Evolutionary conservation across 352 stramenopile species (phyloP).

Genomic region (Pythium apleroticum): DNA sequence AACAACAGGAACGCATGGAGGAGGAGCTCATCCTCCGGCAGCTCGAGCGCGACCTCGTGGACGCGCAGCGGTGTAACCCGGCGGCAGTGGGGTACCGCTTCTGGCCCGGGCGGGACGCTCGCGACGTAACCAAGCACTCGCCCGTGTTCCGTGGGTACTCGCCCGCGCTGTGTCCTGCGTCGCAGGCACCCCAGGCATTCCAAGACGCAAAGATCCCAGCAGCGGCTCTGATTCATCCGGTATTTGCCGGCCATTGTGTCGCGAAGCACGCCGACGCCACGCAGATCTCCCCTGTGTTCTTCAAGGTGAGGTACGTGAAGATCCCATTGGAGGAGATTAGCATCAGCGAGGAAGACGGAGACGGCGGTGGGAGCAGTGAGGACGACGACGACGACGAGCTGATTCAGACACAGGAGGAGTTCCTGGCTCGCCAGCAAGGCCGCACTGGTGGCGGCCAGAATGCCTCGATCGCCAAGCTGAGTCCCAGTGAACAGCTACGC

Average conservation of each 20-base stretch:
- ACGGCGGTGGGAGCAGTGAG: slow-evolving; percentile 13
- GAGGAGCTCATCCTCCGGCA: slow-evolving; percentile 68
- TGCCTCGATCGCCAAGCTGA: slow-evolving; percentile 25
- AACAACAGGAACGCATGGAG: slow-evolving; percentile 33
- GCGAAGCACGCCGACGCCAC: slow-evolving; percentile 37
- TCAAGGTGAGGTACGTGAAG: slow-evolving; percentile 56
- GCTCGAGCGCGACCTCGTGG: slow-evolving; percentile 62
- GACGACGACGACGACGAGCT: slow-evolving; percentile 29
- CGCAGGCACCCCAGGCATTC: slow-evolving; percentile 24
- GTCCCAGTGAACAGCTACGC: slow-evolving; percentile 29
- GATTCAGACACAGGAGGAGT: slow-evolving; percentile 27
- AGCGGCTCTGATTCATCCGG: slow-evolving; percentile 46
- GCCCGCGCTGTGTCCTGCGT: slow-evolving; percentile 40
- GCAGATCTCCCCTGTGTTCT: slow-evolving; percentile 67
- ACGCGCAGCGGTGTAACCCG: slow-evolving; percentile 48
- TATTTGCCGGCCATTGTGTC: slow-evolving; percentile 58
- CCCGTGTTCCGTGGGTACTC: slow-evolving; percentile 63
- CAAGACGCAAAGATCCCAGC: slow-evolving; percentile 3
- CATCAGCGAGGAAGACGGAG: slow-evolving; percentile 24
- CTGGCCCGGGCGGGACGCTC: neutral
- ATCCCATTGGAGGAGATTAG: slow-evolving; percentile 50
- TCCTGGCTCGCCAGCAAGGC: slow-evolving; percentile 23
- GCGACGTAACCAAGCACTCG: slow-evolving; percentile 25
- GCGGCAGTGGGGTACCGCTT: slow-evolving; percentile 60
- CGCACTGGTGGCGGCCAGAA: slow-evolving; percentile 3